These are phyloP conservation scores for Pyrenula aspistea DNA, from an alignment of 495 filamentous ascomycete genomes.

Conservation along the genomic window DNA sequence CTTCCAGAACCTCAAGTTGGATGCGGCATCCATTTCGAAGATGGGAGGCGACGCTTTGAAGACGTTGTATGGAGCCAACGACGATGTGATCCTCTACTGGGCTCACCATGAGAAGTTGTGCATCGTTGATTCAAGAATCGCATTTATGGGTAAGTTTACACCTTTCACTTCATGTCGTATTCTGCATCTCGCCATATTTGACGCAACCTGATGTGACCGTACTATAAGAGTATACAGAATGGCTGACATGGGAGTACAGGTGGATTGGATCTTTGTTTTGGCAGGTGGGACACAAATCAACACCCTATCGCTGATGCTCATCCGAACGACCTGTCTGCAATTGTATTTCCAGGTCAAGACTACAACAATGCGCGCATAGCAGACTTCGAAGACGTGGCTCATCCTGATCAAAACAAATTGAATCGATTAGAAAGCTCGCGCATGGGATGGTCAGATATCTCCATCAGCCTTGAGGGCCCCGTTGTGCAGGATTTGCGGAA, in stretches of 20 bases:
- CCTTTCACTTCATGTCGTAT: conserved; percentile 17
- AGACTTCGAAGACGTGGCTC: conserved; percentile 75
- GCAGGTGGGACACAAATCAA: conserved; percentile 51
- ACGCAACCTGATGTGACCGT: no score
- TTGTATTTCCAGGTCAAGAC: conserved; percentile 83
- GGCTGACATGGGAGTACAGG: background rate
- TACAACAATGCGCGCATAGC: conserved; percentile 85
- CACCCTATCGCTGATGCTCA: conserved; percentile 83
- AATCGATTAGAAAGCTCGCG: conserved; percentile 66
- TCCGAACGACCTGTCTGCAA: conserved; percentile 58
- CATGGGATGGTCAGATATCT: conserved; percentile 93
- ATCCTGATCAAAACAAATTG: conserved; percentile 82
- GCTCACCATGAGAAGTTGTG: conserved; percentile 94
- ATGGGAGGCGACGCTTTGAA: conserved; percentile 57
- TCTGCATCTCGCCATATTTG: background rate
- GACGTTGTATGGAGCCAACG: conserved; percentile 66
- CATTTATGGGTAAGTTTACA: conserved; percentile 71
- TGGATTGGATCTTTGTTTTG: conserved; percentile 47
- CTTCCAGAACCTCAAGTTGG: conserved; percentile 38
- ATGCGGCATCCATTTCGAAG: conserved; percentile 38
- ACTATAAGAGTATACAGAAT: no score
- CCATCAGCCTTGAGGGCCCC: conserved; percentile 68
- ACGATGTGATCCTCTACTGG: conserved; percentile 83
- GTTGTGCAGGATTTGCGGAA: conserved; percentile 63
- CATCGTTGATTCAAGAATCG: conserved; percentile 63